Conservation (phyloP, 179 eudicot species). For the Silene noctiflora region DNA sequence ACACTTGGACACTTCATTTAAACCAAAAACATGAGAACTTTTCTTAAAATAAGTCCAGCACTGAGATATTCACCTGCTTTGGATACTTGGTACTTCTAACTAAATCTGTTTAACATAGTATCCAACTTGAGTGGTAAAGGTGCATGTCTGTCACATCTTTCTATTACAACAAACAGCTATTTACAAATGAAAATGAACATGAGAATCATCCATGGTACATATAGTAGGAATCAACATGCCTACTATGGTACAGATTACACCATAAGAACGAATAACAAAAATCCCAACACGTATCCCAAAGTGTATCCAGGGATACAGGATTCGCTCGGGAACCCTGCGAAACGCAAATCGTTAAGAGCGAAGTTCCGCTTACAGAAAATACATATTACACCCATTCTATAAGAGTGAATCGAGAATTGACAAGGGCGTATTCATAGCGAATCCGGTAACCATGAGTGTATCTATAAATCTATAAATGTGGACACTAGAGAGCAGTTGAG, state of each 20-base stretch:
- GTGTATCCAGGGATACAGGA: not conserved
- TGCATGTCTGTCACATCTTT: constrained; percentile 1
- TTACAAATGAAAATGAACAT: not conserved
- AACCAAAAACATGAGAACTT: not conserved
- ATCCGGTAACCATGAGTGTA: no score
- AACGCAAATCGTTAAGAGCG: no score
- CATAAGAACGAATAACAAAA: not conserved
- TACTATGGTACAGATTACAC: not conserved
- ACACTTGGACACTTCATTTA: not conserved
- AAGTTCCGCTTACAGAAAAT: no score
- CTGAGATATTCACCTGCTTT: not conserved
- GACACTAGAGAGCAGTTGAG: not conserved
- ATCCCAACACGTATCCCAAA: not conserved
- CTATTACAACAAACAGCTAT: not conserved
- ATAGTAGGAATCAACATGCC: not conserved
- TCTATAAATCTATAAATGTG: not conserved
- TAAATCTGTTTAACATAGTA: not conserved
- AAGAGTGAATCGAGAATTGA: no score
- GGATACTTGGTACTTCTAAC: not conserved
- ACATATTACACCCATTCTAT: no score
- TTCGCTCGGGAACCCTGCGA: no score
- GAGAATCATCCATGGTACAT: not conserved
- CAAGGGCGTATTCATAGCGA: no score
- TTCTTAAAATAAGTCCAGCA: not conserved
- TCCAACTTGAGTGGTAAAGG: not conserved